phyloP scores from a whole-genome alignment of 2,329 filamentous ascomycete species.

The Aspergillus terreus region DNA sequence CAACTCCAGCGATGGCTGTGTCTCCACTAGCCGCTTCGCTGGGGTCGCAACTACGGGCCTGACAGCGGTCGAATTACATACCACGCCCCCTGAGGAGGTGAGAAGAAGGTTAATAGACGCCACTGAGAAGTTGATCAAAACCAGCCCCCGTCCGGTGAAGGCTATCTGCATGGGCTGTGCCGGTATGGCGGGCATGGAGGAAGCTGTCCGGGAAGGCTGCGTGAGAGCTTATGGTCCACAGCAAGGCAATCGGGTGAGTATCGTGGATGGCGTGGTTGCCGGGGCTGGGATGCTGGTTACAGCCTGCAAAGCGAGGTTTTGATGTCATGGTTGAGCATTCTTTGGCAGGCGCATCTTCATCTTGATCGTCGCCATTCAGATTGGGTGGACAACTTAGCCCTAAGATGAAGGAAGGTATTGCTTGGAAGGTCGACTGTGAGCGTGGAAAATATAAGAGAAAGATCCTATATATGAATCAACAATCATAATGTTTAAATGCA shows the following conservation, averaged over 20 bases:
- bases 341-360: no score
- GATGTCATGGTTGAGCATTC: background rate
- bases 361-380: no score
- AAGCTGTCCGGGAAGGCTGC: constrained; percentile 68
- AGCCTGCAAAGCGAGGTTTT: constrained; percentile 36
- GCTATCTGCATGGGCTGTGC: constrained; percentile 84
- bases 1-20: constrained; percentile 29
- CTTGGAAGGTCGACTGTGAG: no score
- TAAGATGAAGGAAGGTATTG: no score
- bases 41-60: constrained; percentile 81
- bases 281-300: constrained; percentile 35
- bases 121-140: constrained; percentile 60
- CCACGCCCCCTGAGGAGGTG: constrained; percentile 61
- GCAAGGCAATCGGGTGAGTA: constrained; percentile 57
- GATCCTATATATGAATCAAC: no score
- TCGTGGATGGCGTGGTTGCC: constrained; percentile 66
- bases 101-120: constrained; percentile 64
- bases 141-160: constrained; percentile 48
- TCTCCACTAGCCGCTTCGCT: constrained; percentile 56
- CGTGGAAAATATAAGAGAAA: no score
- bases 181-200: constrained; percentile 83
- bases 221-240: constrained; percentile 60
- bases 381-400: no score
- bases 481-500: no score
- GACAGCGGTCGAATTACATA: constrained; percentile 75